These are phyloP conservation scores for Colletotrichum sojae DNA, from an alignment of 2,329 filamentous ascomycete genomes.

Conservation along the genomic window DNA sequence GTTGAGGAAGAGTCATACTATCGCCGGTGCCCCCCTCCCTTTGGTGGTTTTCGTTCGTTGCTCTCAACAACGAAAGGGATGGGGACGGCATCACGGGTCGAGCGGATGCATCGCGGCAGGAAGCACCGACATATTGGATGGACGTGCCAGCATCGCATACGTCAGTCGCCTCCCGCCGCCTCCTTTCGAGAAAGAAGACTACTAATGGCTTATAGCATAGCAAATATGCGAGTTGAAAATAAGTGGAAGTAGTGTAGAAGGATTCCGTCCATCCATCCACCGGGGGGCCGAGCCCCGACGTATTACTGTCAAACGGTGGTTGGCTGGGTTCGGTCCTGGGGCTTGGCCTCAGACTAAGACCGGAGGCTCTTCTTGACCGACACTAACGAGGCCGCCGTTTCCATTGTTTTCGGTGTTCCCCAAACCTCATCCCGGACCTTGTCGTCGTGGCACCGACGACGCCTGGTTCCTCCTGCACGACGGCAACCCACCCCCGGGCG, in stretches of 20 bases:
- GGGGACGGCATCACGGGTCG: not conserved
- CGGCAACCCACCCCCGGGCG: conserved; percentile 19
- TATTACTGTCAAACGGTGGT: conserved; percentile 9
- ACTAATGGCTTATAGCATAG: too few relatives aligned
- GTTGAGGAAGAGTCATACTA: conserved; percentile 1
- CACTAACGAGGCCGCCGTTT: conserved; percentile 24
- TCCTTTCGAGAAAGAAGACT: not conserved
- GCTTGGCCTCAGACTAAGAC: conserved; percentile 7
- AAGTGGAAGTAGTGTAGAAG: too few relatives aligned
- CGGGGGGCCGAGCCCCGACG: conserved; percentile 33
- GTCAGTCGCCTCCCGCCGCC: not conserved
- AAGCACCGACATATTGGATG: not conserved
- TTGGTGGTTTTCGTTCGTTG: not conserved
- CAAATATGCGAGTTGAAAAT: too few relatives aligned
- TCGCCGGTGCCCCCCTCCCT: not conserved
- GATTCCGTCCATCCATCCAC: not conserved
- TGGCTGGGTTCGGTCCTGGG: conserved; percentile 20
- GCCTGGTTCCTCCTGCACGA: not conserved
- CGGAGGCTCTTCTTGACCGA: conserved; percentile 22
- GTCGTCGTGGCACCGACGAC: conserved; percentile 9
- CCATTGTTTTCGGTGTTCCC: conserved; percentile 35
- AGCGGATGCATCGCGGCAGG: not conserved
- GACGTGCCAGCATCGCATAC: conserved; percentile 12
- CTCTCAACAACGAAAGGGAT: too few relatives aligned
- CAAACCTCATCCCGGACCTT: conserved; percentile 35